Evolutionary conservation across 176 grass and related monocot genomes (phyloP).

Genomic region (Hsuehochloa calcarea): DNA sequence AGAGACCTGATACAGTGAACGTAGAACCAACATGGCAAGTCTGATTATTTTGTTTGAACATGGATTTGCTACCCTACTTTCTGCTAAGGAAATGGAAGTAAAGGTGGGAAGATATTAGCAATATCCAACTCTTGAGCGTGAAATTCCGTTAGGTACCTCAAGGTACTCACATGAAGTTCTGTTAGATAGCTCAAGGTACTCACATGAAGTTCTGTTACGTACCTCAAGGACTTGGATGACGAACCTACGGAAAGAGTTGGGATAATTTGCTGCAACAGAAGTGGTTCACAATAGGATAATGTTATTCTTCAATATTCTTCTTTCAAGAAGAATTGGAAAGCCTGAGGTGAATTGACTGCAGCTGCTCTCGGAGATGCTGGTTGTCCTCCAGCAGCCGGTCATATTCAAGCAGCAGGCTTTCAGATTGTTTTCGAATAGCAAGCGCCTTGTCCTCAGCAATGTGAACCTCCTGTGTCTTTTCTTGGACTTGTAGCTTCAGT

Average conservation of each 20-base stretch:
- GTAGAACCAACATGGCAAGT: not conserved
- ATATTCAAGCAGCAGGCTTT: slow-evolving; percentile 78
- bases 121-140: not conserved
- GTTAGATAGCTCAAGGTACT: not conserved
- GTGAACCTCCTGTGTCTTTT: slow-evolving; percentile 55
- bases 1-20: not conserved
- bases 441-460: slow-evolving; percentile 46
- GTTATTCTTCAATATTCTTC: slow-evolving; percentile 33
- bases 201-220: not conserved
- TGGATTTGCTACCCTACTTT: not conserved
- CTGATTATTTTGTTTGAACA: not conserved
- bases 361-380: slow-evolving; percentile 63
- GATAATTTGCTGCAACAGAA: slow-evolving; percentile 20
- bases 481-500: slow-evolving; percentile 58
- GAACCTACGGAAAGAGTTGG: not conserved
- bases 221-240: too few relatives aligned
- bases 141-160: not conserved
- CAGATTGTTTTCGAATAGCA: slow-evolving; percentile 67
- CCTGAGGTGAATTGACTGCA: slow-evolving; percentile 57
- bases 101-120: not conserved
- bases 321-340: slow-evolving; percentile 55
- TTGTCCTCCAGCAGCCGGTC: slow-evolving; percentile 86
- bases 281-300: slow-evolving; percentile 3
- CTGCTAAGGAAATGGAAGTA: not conserved
- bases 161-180: not conserved